These are phyloP conservation scores for Paramecium caudatum DNA, from an alignment of 73 alveolate species.

Conservation along the genomic window DNA sequence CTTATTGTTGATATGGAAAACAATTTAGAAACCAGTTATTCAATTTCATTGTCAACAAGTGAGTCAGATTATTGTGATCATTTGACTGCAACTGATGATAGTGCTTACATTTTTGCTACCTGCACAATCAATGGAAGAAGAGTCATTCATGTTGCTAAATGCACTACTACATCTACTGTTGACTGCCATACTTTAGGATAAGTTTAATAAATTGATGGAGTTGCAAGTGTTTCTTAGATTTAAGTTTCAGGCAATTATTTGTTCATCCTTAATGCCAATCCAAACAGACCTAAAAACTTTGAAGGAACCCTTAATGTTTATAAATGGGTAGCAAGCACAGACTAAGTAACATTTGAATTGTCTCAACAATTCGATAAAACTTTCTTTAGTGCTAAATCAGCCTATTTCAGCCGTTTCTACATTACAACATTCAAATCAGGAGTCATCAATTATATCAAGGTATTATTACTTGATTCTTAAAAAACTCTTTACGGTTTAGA, in stretches of 20 bases:
- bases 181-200: constrained; percentile 14
- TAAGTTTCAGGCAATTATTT: neutral
- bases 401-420: constrained; percentile 49
- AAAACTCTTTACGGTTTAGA: neutral
- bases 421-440: neutral
- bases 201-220: neutral
- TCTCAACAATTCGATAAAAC: neutral
- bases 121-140: neutral
- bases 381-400: neutral
- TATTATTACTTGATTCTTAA: neutral
- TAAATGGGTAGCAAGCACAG: neutral
- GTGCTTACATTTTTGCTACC: constrained; percentile 19
- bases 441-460: neutral
- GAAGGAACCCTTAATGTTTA: constrained; percentile 24
- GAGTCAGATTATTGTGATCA: neutral
- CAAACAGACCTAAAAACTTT: neutral
- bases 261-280: constrained; percentile 1
- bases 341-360: neutral
- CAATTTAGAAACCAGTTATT: neutral
- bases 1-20: constrained; percentile 28
- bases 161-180: neutral
- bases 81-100: neutral
- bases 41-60: neutral
- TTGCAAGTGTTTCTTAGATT: neutral
- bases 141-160: constrained; percentile 31